These are phyloP conservation scores for Alternaria metachromatica DNA, from an alignment of 2,329 filamentous ascomycete genomes.

Conservation along the genomic window DNA sequence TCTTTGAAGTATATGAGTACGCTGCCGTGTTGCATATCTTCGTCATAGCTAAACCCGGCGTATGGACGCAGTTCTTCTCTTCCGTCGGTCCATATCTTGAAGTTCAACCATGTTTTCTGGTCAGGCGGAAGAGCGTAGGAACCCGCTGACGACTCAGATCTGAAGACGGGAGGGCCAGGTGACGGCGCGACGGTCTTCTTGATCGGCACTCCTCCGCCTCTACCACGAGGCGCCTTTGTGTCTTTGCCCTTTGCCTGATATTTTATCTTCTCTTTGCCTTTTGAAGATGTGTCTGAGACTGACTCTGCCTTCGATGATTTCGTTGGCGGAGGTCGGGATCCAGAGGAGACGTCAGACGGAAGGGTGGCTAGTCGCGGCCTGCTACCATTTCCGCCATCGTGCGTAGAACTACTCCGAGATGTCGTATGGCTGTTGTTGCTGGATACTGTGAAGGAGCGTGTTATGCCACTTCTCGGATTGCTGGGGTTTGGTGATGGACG, in stretches of 20 bases:
- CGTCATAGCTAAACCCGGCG: constrained; percentile 47
- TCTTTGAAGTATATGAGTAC: constrained; percentile 51
- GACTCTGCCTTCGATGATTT: constrained; percentile 31
- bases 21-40: constrained; percentile 48
- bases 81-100: constrained; percentile 46
- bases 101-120: constrained; percentile 44
- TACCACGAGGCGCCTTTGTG: constrained; percentile 47
- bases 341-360: constrained; percentile 32
- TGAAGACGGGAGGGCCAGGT: constrained; percentile 22
- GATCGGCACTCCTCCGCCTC: constrained; percentile 48
- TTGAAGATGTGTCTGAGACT: constrained; percentile 37
- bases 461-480: constrained; percentile 25
- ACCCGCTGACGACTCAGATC: constrained; percentile 31
- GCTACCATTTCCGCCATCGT: constrained; percentile 23
- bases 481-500: constrained; percentile 29
- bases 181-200: constrained; percentile 32
- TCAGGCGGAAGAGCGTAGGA: constrained; percentile 23
- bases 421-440: constrained; percentile 36
- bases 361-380: constrained; percentile 28
- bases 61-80: constrained; percentile 42
- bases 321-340: constrained; percentile 18
- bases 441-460: constrained; percentile 38
- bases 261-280: constrained; percentile 41
- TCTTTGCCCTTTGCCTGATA: constrained; percentile 48
- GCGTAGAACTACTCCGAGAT: constrained; percentile 39